Percentiles rank a stretch among this genome's conserved stretches.
Conservation (phyloP, 1,284 basidiomycete genomes). For the Microbotryomycetes sp. region DNA sequence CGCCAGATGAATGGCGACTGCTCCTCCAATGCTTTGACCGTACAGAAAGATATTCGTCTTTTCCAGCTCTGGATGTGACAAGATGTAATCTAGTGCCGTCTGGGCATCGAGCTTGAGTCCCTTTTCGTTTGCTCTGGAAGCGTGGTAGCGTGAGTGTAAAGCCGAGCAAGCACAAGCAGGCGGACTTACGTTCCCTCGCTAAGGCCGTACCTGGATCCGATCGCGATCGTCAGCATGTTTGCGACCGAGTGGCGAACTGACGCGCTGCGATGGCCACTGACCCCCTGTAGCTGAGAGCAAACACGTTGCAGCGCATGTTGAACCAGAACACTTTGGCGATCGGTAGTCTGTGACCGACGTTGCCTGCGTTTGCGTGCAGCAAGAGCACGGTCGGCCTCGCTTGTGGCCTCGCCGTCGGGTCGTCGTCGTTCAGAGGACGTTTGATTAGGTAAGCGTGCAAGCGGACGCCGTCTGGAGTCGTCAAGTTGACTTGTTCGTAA, state of each 20-base stretch:
- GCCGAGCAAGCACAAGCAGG: not conserved
- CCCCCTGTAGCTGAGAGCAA: conserved; percentile 84
- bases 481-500: conserved; percentile 65
- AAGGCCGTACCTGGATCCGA: conserved; percentile 38
- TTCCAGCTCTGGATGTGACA: conserved; percentile 59
- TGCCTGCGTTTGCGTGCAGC: conserved; percentile 82
- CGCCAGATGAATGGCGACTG: conserved; percentile 81
- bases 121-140: conserved; percentile 73
- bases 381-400: conserved; percentile 71
- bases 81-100: conserved; percentile 61
- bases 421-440: conserved; percentile 27
- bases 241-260: not conserved
- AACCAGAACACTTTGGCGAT: conserved; percentile 77
- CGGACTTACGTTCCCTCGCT: conserved; percentile 33
- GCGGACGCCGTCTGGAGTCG: conserved; percentile 54
- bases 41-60: conserved; percentile 68
- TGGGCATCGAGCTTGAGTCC: conserved; percentile 47
- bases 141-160: conserved; percentile 48
- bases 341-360: conserved; percentile 76
- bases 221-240: not conserved
- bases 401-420: conserved; percentile 3
- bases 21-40: conserved; percentile 95
- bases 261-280: conserved; percentile 38
- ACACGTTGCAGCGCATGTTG: conserved; percentile 76
- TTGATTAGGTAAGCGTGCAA: conserved; percentile 58